These are phyloP conservation scores for Gnomoniopsis sp. DNA, from an alignment of 2,329 filamentous ascomycete species.

Conservation along the genomic window DNA sequence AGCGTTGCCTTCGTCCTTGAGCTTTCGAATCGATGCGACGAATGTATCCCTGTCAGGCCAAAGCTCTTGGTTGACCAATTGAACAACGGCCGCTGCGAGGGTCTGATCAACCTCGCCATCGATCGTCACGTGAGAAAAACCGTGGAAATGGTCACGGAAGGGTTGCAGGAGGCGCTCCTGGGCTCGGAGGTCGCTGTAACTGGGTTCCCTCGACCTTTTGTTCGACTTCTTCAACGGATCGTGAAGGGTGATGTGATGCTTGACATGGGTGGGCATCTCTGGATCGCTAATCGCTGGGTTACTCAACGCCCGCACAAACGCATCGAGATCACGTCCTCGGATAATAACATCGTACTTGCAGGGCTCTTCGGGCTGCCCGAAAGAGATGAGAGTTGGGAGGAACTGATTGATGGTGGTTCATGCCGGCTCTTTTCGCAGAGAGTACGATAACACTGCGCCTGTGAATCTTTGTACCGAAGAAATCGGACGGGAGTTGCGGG, in stretches of 20 bases:
- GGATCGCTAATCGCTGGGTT: background rate
- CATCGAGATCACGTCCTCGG: slow-evolving; percentile 4
- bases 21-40: background rate
- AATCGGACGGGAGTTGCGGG: background rate
- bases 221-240: background rate
- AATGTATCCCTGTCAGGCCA: background rate
- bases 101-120: background rate
- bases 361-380: no score
- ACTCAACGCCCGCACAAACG: background rate
- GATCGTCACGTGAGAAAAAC: slow-evolving; percentile 1
- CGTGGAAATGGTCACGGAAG: slow-evolving; percentile 3
- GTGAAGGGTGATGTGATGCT: slow-evolving; percentile 2
- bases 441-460: slow-evolving; percentile 5
- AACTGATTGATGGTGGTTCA: background rate
- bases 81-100: background rate
- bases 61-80: background rate
- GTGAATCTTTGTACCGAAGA: background rate
- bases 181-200: background rate
- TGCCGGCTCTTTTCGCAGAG: background rate
- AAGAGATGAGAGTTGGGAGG: no score
- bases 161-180: slow-evolving; percentile 9
- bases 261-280: background rate
- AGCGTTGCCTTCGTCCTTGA: slow-evolving; percentile 8
- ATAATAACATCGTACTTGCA: background rate
- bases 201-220: no score